Percentiles rank a stretch among this genome's conserved stretches.
These are phyloP conservation scores for Elsinoe necatrix DNA, from an alignment of 2,329 filamentous ascomycete genomes.

Conservation along the genomic window DNA sequence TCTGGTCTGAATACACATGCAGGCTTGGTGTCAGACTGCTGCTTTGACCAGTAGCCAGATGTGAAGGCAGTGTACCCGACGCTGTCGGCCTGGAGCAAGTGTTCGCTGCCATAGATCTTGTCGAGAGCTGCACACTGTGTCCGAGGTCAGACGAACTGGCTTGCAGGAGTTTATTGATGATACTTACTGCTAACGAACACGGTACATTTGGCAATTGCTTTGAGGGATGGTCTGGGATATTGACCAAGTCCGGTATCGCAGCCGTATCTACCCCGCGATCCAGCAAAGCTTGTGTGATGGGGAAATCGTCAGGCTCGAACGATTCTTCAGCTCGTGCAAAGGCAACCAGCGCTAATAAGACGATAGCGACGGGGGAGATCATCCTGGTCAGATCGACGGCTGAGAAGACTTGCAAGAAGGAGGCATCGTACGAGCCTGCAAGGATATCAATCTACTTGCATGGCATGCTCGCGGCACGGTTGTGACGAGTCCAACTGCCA, in stretches of 20 bases:
- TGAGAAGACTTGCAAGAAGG: neutral
- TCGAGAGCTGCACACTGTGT: neutral
- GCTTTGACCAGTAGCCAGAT: constrained; percentile 11
- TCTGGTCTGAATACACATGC: constrained; percentile 10
- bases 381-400: neutral
- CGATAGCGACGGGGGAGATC: neutral
- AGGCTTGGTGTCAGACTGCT: constrained; percentile 1
- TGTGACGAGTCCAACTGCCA: neutral
- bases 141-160: neutral
- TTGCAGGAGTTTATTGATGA: neutral
- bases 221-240: neutral
- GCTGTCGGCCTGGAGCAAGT: neutral
- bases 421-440: neutral
- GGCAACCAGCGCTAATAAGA: neutral
- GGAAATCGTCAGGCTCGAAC: constrained; percentile 8
- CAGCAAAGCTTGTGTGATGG: neutral
- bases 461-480: neutral
- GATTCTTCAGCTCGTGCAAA: neutral
- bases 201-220: neutral
- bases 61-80: neutral
- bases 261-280: constrained; percentile 1
- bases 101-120: neutral
- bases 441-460: neutral
- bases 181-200: neutral
- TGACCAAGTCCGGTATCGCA: constrained; percentile 3